Percentiles rank a stretch among this genome's conserved stretches.
Conservation (phyloP, 495 filamentous ascomycete genomes). For the Lepidopterella palustris region DNA sequence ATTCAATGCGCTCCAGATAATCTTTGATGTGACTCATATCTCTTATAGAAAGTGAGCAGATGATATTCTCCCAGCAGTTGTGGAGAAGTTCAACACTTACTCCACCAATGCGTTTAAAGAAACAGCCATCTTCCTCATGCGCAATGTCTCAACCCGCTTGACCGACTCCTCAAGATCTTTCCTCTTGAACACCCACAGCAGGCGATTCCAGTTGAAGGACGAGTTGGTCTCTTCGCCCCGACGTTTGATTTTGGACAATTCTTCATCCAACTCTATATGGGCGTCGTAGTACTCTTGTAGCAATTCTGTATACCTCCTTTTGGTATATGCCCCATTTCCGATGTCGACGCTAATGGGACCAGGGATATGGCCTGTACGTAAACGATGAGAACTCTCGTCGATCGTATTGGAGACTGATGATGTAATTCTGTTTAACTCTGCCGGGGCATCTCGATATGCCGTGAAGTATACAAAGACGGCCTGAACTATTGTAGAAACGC, state of each 20-base stretch:
- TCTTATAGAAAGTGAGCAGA: background rate
- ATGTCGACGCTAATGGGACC: constrained; percentile 9
- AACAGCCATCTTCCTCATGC: constrained; percentile 19
- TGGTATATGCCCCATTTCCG: background rate
- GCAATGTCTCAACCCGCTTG: constrained; percentile 13
- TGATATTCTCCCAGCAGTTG: background rate
- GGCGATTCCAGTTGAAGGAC: constrained; percentile 9
- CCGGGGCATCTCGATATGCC: constrained; percentile 15
- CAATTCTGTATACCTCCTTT: constrained; percentile 15
- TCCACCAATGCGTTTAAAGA: constrained; percentile 11
- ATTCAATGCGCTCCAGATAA: constrained; percentile 10
- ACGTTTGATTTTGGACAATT: constrained; percentile 11
- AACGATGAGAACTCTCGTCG: constrained; percentile 15
- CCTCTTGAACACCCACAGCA: constrained; percentile 15
- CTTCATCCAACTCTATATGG: constrained; percentile 16
- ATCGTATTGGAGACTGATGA: constrained; percentile 17
- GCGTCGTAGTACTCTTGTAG: constrained; percentile 16
- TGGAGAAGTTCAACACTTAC: background rate
- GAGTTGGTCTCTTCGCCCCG: constrained; percentile 5
- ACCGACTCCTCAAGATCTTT: constrained; percentile 18
- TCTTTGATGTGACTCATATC: constrained; percentile 11
- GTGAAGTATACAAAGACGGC: constrained; percentile 7
- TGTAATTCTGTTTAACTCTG: constrained; percentile 5
- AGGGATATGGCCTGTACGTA: constrained; percentile 4
- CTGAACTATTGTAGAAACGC: constrained; percentile 9